phyloP scores from a whole-genome alignment of 176 grass and related monocot genomes.

The Echinochloa phyllopogon region DNA sequence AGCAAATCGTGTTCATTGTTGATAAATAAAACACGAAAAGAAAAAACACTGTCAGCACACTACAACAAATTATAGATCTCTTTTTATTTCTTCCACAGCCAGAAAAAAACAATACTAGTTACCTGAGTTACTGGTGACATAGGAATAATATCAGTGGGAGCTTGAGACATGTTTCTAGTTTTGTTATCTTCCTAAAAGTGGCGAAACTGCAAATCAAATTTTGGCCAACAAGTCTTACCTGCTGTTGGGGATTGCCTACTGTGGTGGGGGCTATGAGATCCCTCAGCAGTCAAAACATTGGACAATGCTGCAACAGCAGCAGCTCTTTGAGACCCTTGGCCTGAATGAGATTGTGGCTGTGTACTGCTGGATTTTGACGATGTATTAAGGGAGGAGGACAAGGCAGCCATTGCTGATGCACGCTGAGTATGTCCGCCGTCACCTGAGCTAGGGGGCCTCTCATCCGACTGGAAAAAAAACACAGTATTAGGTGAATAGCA shows the following conservation, averaged over 20 bases:
- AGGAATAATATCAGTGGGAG: slow-evolving; percentile 28
- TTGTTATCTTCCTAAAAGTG: neutral
- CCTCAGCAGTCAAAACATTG: slow-evolving; percentile 75
- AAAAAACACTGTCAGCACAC: neutral
- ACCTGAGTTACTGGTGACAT: neutral
- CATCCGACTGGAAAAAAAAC: slow-evolving; percentile 47
- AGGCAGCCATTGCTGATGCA: slow-evolving; percentile 85
- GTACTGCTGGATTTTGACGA: slow-evolving; percentile 64
- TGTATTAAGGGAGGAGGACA: slow-evolving; percentile 74
- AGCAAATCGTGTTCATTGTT: neutral
- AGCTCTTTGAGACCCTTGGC: slow-evolving; percentile 92
- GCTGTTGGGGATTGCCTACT: slow-evolving; percentile 46
- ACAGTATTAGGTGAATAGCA: slow-evolving; percentile 11
- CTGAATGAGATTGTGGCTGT: slow-evolving; percentile 44
- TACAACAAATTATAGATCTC: neutral
- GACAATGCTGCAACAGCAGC: slow-evolving; percentile 93
- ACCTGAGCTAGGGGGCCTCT: slow-evolving; percentile 51
- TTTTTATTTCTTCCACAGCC: neutral
- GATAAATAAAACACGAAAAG: neutral
- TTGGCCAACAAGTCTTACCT: slow-evolving; percentile 35
- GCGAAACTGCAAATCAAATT: slow-evolving; percentile 15
- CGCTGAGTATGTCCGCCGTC: slow-evolving; percentile 79
- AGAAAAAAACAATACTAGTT: slow-evolving; percentile 25
- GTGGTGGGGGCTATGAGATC: slow-evolving; percentile 54
- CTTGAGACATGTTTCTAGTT: neutral